Evolutionary conservation across 2,329 filamentous ascomycete genomes (phyloP).

Genomic region (Nannizziopsis arthrosporioides): DNA sequence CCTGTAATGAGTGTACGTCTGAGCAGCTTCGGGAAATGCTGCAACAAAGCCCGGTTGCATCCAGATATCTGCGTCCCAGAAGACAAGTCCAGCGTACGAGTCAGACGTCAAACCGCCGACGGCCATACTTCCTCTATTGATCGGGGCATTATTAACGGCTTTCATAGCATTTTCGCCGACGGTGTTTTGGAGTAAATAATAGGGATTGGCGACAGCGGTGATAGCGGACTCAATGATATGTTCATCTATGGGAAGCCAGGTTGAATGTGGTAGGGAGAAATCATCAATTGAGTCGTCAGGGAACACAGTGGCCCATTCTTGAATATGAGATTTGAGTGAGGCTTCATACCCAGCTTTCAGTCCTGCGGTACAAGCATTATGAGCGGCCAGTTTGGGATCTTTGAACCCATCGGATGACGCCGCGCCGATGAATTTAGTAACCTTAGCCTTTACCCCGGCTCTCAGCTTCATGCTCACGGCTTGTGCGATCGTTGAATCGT

Average conservation of each 20-base stretch:
- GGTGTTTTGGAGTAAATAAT: conserved; percentile 40
- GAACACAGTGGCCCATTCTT: conserved; percentile 52
- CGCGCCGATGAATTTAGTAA: conserved; percentile 57
- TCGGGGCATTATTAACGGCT: conserved; percentile 37
- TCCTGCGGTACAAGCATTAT: conserved; percentile 42
- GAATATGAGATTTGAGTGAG: conserved; percentile 45
- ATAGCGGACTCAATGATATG: conserved; percentile 45
- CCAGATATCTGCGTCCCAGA: conserved; percentile 57
- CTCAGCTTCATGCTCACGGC: conserved; percentile 43
- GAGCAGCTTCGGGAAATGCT: conserved; percentile 49
- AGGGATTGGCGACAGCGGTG: conserved; percentile 38
- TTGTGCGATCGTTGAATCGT: conserved; percentile 55
- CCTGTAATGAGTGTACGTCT: conserved; percentile 55
- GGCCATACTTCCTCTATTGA: conserved; percentile 53
- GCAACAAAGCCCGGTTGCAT: conserved; percentile 56
- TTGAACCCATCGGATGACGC: conserved; percentile 58
- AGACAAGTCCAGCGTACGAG: conserved; percentile 54
- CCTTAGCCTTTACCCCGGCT: conserved; percentile 42
- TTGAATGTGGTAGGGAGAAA: conserved; percentile 46
- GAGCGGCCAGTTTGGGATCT: conserved; percentile 45
- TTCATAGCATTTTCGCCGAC: conserved; percentile 44
- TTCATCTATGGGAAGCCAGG: conserved; percentile 45
- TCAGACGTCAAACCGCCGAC: conserved; percentile 58
- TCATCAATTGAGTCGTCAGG: conserved; percentile 52
- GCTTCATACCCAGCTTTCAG: conserved; percentile 44